Evolutionary conservation across 2,329 filamentous ascomycete genomes (phyloP).

Genomic region (Orbilia javanica): DNA sequence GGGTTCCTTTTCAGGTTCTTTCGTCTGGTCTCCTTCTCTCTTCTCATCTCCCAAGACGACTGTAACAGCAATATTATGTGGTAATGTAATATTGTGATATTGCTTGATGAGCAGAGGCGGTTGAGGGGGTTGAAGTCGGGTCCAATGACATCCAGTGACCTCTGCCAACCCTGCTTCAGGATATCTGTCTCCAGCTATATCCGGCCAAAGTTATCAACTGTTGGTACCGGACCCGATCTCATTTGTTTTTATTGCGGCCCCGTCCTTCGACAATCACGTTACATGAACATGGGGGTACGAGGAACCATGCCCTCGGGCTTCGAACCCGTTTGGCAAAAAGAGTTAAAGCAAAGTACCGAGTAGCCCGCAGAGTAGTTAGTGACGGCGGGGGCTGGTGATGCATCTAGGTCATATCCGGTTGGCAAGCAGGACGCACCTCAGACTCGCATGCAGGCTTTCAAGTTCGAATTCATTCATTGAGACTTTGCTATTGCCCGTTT

Average conservation of each 20-base stretch:
- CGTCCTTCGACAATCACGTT: conserved; percentile 41
- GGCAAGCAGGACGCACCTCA: conserved; percentile 54
- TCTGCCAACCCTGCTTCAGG: conserved; percentile 24
- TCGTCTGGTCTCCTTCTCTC: conserved; percentile 19
- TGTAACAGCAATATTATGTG: neutral
- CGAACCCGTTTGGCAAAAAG: conserved; percentile 29
- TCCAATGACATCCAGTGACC: conserved; percentile 45
- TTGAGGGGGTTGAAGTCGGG: conserved; percentile 10
- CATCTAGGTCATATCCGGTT: conserved; percentile 58
- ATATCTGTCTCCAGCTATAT: conserved; percentile 12
- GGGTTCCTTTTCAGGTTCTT: conserved; percentile 39
- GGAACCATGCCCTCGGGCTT: conserved; percentile 10
- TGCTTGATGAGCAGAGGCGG: conserved; percentile 36
- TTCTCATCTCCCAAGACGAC: conserved; percentile 23
- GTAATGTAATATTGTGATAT: conserved; percentile 29
- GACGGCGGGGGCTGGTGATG: conserved; percentile 51
- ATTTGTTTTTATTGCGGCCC: conserved; percentile 23
- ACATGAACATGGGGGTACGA: conserved; percentile 17
- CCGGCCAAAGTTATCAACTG: conserved; percentile 31
- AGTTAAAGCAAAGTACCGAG: conserved; percentile 33
- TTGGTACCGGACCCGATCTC: conserved; percentile 11
- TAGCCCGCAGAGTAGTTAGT: neutral
- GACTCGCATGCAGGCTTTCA: conserved; percentile 38
- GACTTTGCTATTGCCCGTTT: conserved; percentile 31
- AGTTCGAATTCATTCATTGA: conserved; percentile 11